Evolutionary conservation across 495 filamentous ascomycete species (phyloP).

Genomic region (Xylaria longipes): DNA sequence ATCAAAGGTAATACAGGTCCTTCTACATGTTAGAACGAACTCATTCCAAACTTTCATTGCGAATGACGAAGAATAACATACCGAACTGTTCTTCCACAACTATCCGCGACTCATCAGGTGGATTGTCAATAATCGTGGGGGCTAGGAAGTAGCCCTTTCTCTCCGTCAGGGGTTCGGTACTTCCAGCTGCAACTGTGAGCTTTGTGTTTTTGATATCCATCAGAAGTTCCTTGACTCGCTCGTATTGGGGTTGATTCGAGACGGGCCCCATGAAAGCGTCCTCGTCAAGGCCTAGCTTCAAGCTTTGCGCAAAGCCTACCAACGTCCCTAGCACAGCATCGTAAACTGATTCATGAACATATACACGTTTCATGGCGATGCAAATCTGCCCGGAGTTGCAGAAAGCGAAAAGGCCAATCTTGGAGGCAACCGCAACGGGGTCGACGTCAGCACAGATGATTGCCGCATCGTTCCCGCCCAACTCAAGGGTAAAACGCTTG

Average conservation of each 20-base stretch:
- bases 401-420: conserved; percentile 59
- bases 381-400: conserved; percentile 63
- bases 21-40: conserved; percentile 8
- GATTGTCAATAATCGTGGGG: conserved; percentile 66
- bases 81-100: conserved; percentile 55
- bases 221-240: conserved; percentile 52
- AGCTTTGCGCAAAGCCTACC: conserved; percentile 51
- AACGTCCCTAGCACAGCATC: conserved; percentile 55
- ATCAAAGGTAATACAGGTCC: conserved; percentile 61
- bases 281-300: conserved; percentile 38
- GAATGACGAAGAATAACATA: conserved; percentile 16
- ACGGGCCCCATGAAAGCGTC: conserved; percentile 52
- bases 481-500: conserved; percentile 64
- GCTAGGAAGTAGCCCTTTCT: conserved; percentile 56
- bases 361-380: conserved; percentile 64
- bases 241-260: conserved; percentile 59
- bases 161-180: conserved; percentile 41
- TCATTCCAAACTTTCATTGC: too few species aligned
- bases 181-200: conserved; percentile 51
- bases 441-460: conserved; percentile 67
- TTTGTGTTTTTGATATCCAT: conserved; percentile 48
- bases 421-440: conserved; percentile 57
- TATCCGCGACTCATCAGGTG: conserved; percentile 58
- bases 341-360: conserved; percentile 65
- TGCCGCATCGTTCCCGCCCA: conserved; percentile 66